phyloP scores from a whole-genome alignment of 345 rosid genomes.

The Arabis hirsuta region DNA sequence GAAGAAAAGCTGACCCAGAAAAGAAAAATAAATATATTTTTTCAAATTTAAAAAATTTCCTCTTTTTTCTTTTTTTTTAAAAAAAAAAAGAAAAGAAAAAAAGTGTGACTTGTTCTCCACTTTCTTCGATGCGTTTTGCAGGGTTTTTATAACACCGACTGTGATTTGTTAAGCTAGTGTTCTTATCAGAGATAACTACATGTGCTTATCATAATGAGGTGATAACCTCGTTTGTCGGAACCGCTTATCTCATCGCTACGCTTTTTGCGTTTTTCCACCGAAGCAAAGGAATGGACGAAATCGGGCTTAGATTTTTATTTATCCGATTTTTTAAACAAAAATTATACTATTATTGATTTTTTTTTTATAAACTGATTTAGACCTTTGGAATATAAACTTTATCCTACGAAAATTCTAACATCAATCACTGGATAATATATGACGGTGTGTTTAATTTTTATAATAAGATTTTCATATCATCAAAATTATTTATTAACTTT shows the following conservation, averaged over 20 bases:
- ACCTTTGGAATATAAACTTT: too few species aligned
- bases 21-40: not conserved
- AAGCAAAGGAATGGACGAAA: slow-evolving; percentile 14
- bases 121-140: slow-evolving; percentile 44
- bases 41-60: slow-evolving; percentile 21
- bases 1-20: slow-evolving; percentile 34
- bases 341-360: too few species aligned
- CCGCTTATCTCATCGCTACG: slow-evolving; percentile 16
- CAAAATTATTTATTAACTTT: too few species aligned
- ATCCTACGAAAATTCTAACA: too few species aligned
- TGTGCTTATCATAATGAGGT: not conserved
- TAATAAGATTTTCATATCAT: too few species aligned
- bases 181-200: not conserved
- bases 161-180: not conserved
- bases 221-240: slow-evolving; percentile 37
- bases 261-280: slow-evolving; percentile 19
- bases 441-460: too few species aligned
- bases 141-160: slow-evolving; percentile 38
- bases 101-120: slow-evolving; percentile 43
- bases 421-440: too few species aligned
- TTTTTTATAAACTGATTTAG: too few species aligned
- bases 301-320: not conserved
- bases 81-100: not conserved
- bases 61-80: not conserved
- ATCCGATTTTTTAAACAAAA: too few species aligned